Conservation (phyloP, 139 green algal genomes). For the Yamagishiella unicocca region DNA sequence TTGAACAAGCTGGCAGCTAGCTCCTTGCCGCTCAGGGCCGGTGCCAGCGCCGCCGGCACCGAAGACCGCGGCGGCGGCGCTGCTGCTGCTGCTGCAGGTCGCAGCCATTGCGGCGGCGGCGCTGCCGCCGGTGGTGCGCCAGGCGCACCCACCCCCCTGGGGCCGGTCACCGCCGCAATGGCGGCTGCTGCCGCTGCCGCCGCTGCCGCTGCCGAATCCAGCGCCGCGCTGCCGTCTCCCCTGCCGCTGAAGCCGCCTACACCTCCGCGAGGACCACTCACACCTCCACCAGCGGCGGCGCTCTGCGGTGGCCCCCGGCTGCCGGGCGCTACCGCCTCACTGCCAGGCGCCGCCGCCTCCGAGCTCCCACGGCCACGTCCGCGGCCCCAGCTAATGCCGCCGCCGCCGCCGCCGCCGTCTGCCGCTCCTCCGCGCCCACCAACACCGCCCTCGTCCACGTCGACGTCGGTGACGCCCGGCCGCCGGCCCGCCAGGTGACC, state of each 20-base stretch:
- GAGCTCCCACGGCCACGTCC: too few relatives aligned
- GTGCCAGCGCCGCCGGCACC: not conserved
- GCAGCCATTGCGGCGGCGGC: not conserved
- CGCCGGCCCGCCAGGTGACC: not conserved
- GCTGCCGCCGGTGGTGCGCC: not conserved
- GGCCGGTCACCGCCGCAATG: not conserved
- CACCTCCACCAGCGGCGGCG: too few relatives aligned
- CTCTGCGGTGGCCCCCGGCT: too few relatives aligned
- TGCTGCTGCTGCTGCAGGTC: not conserved
- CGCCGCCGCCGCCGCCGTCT: not conserved
- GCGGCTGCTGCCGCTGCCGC: constrained; percentile 10
- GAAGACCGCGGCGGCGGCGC: not conserved
- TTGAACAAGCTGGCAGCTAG: constrained; percentile 36
- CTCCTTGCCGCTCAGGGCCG: not conserved
- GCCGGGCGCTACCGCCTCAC: too few relatives aligned
- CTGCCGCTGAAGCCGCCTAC: not conserved
- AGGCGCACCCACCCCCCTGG: too few relatives aligned
- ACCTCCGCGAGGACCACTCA: not conserved
- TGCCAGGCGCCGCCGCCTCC: too few relatives aligned
- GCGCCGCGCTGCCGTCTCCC: too few relatives aligned
- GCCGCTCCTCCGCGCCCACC: not conserved
- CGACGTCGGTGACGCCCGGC: not conserved
- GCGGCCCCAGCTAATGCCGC: too few relatives aligned
- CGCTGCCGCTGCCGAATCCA: not conserved
- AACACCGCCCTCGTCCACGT: not conserved